Base-by-base conservation (phyloP, 805 yeast genomes). In the Nakazawaea pomicola region DNA sequence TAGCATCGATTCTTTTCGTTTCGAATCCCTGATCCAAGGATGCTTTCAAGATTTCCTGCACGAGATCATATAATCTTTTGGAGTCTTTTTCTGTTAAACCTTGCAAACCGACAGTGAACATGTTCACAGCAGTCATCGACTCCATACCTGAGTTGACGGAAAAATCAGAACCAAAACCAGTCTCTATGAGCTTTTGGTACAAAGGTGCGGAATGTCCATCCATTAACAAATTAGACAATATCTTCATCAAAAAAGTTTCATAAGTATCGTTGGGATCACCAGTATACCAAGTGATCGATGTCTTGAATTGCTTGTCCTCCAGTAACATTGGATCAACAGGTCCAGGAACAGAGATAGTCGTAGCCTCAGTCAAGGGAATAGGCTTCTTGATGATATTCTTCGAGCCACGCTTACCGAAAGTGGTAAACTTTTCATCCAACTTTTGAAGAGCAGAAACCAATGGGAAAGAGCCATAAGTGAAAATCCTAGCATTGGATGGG, bases 151-250 rank as follows among this genome's bases (percentile, higher is more conserved):
- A 70, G 55, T 93, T 93, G 4, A 88, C 84, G 1, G 91, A 67
- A 55, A 81, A 93, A 49, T 93, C 97, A 38, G 85, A 76, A 31
- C 93, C 98, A 25, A 81, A 56, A 1, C 91, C 93, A 1, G 83
- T 62, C 58, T 93, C 99, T 41, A 93, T 83, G 41, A 93, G 66
- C n/a, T 76, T 76, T 59, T 89, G 87, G 60, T 90, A 87, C 41
- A 93, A 68, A 6, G 95, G 91, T 5, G 98, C 83, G 10, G 93
- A 83, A 55, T 91, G 98, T 2, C 98, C 98, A 56, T 87, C 96
- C 49, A 82, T 75, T 25, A 93, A 65, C 39, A 93, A 64, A 18
- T 80, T 74, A 16, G 85, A 76, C 36, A 89, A 62, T 8, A 89
- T 65, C 43, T 80, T 82, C 70, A 89, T 67, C 33, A 83, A 70